Base-by-base conservation (phyloP, 768 basidiomycete genomes). In the Mycena belliarum region DNA sequence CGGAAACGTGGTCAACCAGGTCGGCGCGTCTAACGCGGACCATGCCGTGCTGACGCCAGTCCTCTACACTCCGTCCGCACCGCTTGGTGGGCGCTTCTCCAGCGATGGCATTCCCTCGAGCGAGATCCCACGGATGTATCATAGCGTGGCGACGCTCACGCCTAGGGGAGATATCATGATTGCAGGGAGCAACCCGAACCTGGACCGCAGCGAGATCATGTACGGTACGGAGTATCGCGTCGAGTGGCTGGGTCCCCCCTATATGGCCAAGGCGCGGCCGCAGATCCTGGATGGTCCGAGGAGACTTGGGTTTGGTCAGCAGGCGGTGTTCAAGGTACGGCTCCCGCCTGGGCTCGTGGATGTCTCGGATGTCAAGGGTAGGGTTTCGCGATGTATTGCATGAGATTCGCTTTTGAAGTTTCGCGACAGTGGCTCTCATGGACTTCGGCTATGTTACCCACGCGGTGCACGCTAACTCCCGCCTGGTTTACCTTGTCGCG, bases 151-250 rank as follows among this genome's bases (percentile, higher is more conserved):
- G 44, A 90, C 87, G 16, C 72, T 92, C 65, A 87, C 88, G 9
- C 91, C 91, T 8, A 75, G 73, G 28, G 91, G 86, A 4, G 79
- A 82, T 49, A 71, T 93, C 48, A 83, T 93, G 86, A 84, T 93
- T 55, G 86, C 90, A 20, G 91, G 91, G 32, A 90, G 89, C 58
- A 93, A 91, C 66, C 91, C 91, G 24, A 93, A 93, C 70, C 70
- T 92, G 57, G 90, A 93, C 69, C 75, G 89, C 50, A 91, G 86
- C 64, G 87, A 84, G 63, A 64, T 82, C 40, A 75, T 76, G 67
- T 95, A 89, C 68, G 85, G 87, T 28, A 93, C 93, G 18, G 92
- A 96, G 70, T 96, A 95, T 69, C 80, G 93, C 48, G 89, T 93
- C 29, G 95, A 97, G 69, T 86, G 88, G 81, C 78, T 96, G 62